phyloP scores from a whole-genome alignment of 352 stramenopile species.

The Globisporangium acanthophoron region DNA sequence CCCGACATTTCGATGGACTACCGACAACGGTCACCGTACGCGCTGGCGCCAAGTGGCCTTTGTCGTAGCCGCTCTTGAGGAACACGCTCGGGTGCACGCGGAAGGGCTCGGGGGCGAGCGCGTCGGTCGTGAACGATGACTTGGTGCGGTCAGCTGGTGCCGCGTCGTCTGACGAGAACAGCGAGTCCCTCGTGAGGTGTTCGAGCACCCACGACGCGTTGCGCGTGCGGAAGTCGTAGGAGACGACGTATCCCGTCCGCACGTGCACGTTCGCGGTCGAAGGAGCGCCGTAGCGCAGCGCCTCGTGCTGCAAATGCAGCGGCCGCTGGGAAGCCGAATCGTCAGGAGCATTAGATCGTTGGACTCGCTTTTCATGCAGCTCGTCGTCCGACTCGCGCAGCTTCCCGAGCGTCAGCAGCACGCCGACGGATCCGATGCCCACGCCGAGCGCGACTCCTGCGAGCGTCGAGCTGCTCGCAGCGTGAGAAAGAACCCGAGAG shows the following conservation, averaged over 20 bases:
- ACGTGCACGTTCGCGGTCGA: slow-evolving; percentile 68
- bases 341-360: not conserved
- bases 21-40: slow-evolving; percentile 21
- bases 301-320: slow-evolving; percentile 39
- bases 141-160: slow-evolving; percentile 47
- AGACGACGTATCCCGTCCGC: slow-evolving; percentile 75
- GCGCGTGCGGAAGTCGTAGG: slow-evolving; percentile 80
- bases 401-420: slow-evolving; percentile 30
- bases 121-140: slow-evolving; percentile 86
- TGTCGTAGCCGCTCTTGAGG: slow-evolving; percentile 91
- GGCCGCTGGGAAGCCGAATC: not conserved
- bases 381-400: slow-evolving; percentile 16
- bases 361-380: slow-evolving; percentile 4
- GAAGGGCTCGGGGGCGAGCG: slow-evolving; percentile 61
- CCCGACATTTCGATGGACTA: not conserved
- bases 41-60: slow-evolving; percentile 91
- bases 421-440: slow-evolving; percentile 41
- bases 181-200: slow-evolving; percentile 64
- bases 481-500: not conserved
- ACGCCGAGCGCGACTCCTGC: slow-evolving; percentile 44
- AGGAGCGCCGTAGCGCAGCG: slow-evolving; percentile 64
- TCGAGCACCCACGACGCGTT: slow-evolving; percentile 87
- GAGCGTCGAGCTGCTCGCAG: slow-evolving; percentile 24
- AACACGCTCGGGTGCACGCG: slow-evolving; percentile 87
- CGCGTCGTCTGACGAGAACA: slow-evolving; percentile 60